phyloP scores from a whole-genome alignment of 1,284 basidiomycete genomes.

The Porodaedalea pini region DNA sequence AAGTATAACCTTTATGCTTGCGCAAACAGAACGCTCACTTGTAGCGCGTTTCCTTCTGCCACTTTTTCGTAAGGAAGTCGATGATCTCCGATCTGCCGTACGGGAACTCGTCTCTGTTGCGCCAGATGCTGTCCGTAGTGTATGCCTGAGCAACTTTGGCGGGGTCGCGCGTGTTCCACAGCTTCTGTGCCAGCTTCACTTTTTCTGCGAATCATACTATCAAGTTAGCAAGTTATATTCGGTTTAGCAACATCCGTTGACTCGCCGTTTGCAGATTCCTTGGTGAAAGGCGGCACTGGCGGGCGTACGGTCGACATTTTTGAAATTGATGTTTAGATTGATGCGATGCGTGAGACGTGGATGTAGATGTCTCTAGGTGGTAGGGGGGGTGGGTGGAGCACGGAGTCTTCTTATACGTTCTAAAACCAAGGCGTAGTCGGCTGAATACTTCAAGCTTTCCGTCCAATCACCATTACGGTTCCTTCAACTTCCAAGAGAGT shows the following conservation, averaged over 20 bases:
- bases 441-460: not conserved
- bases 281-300: slow-evolving; percentile 19
- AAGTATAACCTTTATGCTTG: not conserved
- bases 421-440: not conserved
- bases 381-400: not conserved
- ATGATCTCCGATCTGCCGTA: slow-evolving; percentile 46
- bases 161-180: slow-evolving; percentile 21
- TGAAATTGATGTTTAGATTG: not conserved
- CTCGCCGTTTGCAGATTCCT: slow-evolving; percentile 18
- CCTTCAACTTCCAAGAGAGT: not conserved
- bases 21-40: slow-evolving; percentile 13
- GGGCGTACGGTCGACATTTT: slow-evolving; percentile 11
- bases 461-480: not conserved
- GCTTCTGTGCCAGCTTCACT: slow-evolving; percentile 19
- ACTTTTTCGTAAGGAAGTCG: slow-evolving; percentile 52
- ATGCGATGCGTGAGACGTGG: not conserved
- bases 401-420: not conserved
- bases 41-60: slow-evolving; percentile 47
- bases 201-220: slow-evolving; percentile 14
- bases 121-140: slow-evolving; percentile 54
- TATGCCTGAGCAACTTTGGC: slow-evolving; percentile 42
- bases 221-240: too few species aligned
- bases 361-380: not conserved
- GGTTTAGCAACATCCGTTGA: not conserved
- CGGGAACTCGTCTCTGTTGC: slow-evolving; percentile 55